Evolutionary conservation across 352 stramenopile species (phyloP).

Genomic region (Globisporangium mamillatum): DNA sequence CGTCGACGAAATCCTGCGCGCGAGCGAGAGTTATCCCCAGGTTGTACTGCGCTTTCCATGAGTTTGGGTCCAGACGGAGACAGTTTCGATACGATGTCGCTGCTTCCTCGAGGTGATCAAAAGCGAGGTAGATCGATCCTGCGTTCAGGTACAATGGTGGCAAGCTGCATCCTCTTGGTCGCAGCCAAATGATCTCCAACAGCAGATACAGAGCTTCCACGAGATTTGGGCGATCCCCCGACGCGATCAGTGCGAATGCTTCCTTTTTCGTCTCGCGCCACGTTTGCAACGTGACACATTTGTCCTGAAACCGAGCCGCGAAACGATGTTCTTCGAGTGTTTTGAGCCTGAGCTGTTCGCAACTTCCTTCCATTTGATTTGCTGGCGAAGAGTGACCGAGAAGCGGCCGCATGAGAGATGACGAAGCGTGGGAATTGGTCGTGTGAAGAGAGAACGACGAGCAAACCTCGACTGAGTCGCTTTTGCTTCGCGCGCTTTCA

Average conservation of each 20-base stretch:
- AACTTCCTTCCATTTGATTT: not conserved
- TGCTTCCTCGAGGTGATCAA: slow-evolving; percentile 51
- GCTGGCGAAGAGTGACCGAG: not conserved
- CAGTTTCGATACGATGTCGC: slow-evolving; percentile 44
- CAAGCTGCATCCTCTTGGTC: slow-evolving; percentile 29
- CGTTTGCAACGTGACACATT: slow-evolving; percentile 38
- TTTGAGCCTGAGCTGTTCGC: slow-evolving; percentile 31
- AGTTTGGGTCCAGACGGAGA: slow-evolving; percentile 30
- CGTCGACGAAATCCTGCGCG: slow-evolving; percentile 42
- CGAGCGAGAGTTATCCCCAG: slow-evolving; percentile 44
- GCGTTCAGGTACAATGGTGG: slow-evolving; percentile 43
- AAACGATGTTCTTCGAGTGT: slow-evolving; percentile 57
- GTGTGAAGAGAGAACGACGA: slow-evolving; percentile 23
- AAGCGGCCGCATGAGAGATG: not conserved
- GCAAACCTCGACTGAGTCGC: slow-evolving; percentile 16
- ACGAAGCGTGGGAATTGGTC: slow-evolving; percentile 15
- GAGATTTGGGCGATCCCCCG: slow-evolving; percentile 30
- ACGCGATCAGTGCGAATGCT: slow-evolving; percentile 28
- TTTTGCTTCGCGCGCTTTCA: not conserved
- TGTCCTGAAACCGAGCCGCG: slow-evolving; percentile 47
- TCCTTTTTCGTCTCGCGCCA: slow-evolving; percentile 33
- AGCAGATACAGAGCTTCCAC: slow-evolving; percentile 54
- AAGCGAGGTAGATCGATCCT: slow-evolving; percentile 54
- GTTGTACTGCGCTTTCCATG: slow-evolving; percentile 54
- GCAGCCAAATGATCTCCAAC: slow-evolving; percentile 49